Base-by-base conservation (phyloP, 352 stramenopile species). In the Thalassiosira mediterranea region DNA sequence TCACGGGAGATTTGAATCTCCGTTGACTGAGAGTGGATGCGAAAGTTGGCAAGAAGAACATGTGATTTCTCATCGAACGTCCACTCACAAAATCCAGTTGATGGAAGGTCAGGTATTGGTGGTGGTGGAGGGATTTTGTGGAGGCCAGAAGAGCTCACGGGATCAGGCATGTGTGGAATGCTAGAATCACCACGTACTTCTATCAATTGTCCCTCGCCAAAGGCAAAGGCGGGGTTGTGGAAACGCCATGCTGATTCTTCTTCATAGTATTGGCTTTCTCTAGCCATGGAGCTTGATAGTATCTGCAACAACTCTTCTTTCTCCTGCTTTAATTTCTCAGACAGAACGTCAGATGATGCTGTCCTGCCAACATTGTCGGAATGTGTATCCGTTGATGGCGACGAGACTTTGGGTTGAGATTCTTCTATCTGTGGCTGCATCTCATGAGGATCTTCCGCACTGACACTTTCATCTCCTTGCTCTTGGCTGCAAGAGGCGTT, bases 191-290 rank as follows among this genome's bases (percentile, higher is more conserved):
- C n/a, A n/a, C n/a, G n/a, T n/a, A n/a, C n/a, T n/a, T 51, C 38
- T 44, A 59, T 61, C 19, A 78, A 42, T 53, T 71, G 61, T 15
- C 78, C 60, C 3, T n/a, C n/a, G n/a, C n/a, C n/a, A n/a, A n/a
- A n/a, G n/a, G 78, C 72, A 26, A 80, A 77, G 8, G 65, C 47
- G 34, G 84, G 81, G 53, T 89, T 85, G 72, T 90, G 78, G 62
- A 79, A 83, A 23, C 79, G 40, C 48, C 80, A 81, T n/a, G 84
- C 81, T 31, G 76, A 79, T 57, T 89, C 84, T 63, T 90, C 84
- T 23, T 86, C 64, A 44, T 88, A 90, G 48, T 62, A 72, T 11
- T 38, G 37, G 34, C 34, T 42, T 13, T 7, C 7, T 42, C 7
- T 7, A 42, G 34, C 34, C 7, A 7, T 42, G 34, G 34, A 42